These are phyloP conservation scores for Epithemia pelagica DNA, from an alignment of 108 stramenopile genomes.

Conservation along the genomic window DNA sequence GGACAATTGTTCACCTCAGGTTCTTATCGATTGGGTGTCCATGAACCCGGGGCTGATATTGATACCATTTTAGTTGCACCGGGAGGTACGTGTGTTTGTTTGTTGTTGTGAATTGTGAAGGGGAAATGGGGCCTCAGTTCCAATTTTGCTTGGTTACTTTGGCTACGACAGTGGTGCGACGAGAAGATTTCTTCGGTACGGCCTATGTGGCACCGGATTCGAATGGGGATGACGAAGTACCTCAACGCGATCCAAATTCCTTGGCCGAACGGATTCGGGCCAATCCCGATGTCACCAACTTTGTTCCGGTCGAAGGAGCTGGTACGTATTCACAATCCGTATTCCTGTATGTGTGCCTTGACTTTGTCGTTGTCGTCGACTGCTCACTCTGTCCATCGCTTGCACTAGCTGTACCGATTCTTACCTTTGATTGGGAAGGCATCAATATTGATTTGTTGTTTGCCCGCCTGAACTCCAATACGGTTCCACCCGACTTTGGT, in stretches of 20 bases:
- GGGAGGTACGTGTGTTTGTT: background rate
- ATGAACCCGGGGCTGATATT: conserved; percentile 97
- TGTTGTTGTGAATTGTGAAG: too few species aligned
- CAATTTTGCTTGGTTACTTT: too few species aligned
- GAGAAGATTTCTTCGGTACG: conserved; percentile 90
- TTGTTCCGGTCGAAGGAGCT: conserved; percentile 87
- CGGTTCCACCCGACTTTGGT: conserved; percentile 75
- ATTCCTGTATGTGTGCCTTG: background rate
- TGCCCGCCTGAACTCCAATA: conserved; percentile 72
- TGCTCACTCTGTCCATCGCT: background rate
- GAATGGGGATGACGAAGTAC: conserved; percentile 17
- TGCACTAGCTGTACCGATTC: conserved; percentile 80
- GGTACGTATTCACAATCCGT: background rate
- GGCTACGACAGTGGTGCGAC: conserved; percentile 78
- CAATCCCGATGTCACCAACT: conserved; percentile 86
- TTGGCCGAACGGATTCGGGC: conserved; percentile 77
- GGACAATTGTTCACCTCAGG: conserved; percentile 88
- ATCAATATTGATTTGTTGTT: conserved; percentile 96
- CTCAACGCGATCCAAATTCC: conserved; percentile 55
- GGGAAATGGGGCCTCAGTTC: too few species aligned
- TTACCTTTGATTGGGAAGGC: conserved; percentile 97
- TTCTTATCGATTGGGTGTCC: conserved; percentile 90
- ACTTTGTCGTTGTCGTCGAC: background rate
- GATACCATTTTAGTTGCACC: conserved; percentile 78
- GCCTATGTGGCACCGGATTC: conserved; percentile 13